phyloP scores from a whole-genome alignment of 345 rosid species.

The Balakata baccata region DNA sequence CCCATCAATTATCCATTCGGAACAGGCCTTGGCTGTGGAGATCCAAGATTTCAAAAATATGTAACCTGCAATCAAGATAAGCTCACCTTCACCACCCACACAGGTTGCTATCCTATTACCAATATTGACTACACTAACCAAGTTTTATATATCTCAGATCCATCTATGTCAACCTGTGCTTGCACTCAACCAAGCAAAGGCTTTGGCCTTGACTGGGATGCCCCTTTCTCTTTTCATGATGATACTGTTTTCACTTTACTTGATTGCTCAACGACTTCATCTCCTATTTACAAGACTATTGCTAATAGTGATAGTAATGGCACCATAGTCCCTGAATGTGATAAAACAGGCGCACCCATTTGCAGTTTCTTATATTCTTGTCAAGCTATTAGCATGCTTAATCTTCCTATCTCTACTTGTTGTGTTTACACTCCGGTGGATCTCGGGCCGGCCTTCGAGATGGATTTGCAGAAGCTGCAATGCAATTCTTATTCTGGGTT shows the following conservation, averaged over 20 bases:
- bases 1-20: slow-evolving; percentile 76
- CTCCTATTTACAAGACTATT: slow-evolving; percentile 49
- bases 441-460: slow-evolving; percentile 78
- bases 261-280: slow-evolving; percentile 59
- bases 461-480: slow-evolving; percentile 61
- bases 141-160: slow-evolving; percentile 57
- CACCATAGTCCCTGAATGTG: slow-evolving; percentile 52
- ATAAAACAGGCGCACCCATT: slow-evolving; percentile 65
- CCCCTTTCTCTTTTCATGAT: slow-evolving; percentile 76
- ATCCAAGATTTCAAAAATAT: slow-evolving; percentile 69
- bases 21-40: slow-evolving; percentile 80
- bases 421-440: slow-evolving; percentile 85
- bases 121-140: slow-evolving; percentile 64
- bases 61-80: slow-evolving; percentile 50
- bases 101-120: slow-evolving; percentile 70
- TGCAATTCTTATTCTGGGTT: slow-evolving; percentile 75
- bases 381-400: slow-evolving; percentile 62
- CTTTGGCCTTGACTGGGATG: slow-evolving; percentile 83
- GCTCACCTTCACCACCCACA: slow-evolving; percentile 66
- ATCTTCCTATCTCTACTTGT: slow-evolving; percentile 76
- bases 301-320: slow-evolving; percentile 12
- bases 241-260: slow-evolving; percentile 75
- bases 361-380: slow-evolving; percentile 79
- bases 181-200: slow-evolving; percentile 77
- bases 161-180: slow-evolving; percentile 83